These are phyloP conservation scores for Castanea crenata DNA, from an alignment of 306 rosid species.

Conservation along the genomic window DNA sequence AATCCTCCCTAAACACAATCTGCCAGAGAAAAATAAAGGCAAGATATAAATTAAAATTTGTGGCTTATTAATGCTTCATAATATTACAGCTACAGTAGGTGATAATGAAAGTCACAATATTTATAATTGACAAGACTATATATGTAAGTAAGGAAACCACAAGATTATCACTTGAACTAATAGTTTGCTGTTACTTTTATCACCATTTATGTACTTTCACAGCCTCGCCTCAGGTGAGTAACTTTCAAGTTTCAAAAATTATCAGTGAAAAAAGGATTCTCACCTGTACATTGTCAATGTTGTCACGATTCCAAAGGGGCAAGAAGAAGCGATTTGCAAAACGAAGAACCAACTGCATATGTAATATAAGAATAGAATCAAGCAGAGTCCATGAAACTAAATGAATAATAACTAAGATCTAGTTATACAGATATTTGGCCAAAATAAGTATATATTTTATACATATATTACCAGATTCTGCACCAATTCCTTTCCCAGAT, in stretches of 20 bases:
- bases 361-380: constrained; percentile 25
- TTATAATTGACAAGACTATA: background rate
- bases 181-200: constrained; percentile 7
- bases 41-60: constrained; percentile 14
- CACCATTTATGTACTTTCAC: constrained; percentile 2
- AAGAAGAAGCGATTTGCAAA: constrained; percentile 88
- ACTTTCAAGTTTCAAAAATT: background rate
- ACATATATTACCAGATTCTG: constrained; percentile 80
- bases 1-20: constrained; percentile 98
- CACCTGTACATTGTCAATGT: constrained; percentile 92
- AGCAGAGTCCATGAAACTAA: constrained; percentile 22
- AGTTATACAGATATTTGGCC: constrained; percentile 22
- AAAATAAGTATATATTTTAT: too few relatives aligned
- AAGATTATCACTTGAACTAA: constrained; percentile 11
- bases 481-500: constrained; percentile 93
- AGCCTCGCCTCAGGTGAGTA: constrained; percentile 9
- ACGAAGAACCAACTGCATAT: constrained; percentile 94
- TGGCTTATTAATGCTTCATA: constrained; percentile 15
- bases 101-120: background rate
- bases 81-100: constrained; percentile 10
- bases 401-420: constrained; percentile 12
- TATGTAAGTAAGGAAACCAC: background rate
- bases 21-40: constrained; percentile 36
- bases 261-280: constrained; percentile 27
- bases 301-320: constrained; percentile 98